These are phyloP conservation scores for Rhizopus sp. DNA, from an alignment of 371 early-diverging fungal genomes.

Conservation along the genomic window DNA sequence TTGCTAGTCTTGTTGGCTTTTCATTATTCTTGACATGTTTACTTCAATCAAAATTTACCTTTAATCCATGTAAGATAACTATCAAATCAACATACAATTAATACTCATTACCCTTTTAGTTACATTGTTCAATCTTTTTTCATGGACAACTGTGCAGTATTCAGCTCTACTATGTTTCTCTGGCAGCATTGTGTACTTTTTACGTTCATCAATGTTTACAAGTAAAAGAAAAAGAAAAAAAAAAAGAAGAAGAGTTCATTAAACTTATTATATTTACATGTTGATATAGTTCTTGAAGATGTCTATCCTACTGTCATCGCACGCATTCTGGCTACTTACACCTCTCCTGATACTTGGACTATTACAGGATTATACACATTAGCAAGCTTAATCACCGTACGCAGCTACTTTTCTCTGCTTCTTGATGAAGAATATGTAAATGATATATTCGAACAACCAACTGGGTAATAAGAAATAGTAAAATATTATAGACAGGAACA, in stretches of 20 bases:
- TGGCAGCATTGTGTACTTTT: conserved; percentile 1
- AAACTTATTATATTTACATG: not conserved
- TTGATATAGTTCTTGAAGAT: conserved; percentile 15
- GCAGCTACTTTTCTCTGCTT: conserved; percentile 18
- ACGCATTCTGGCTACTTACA: not conserved
- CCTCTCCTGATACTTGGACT: conserved; percentile 12
- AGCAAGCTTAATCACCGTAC: conserved; percentile 6
- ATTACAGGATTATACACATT: conserved; percentile 8
- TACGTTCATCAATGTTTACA: conserved; percentile 2
- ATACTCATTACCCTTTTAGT: not conserved
- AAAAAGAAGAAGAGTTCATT: not conserved
- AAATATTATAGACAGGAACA: not conserved
- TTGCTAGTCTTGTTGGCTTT: not conserved
- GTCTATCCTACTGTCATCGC: conserved; percentile 18
- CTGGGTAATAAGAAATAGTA: conserved; percentile 11
- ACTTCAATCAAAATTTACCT: conserved; percentile 10
- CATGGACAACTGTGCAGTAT: conserved; percentile 7
- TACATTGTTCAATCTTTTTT: conserved; percentile 1
- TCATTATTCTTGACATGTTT: conserved; percentile 8
- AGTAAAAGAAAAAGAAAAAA: conserved; percentile 7
- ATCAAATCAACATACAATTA: not conserved
- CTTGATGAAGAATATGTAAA: conserved; percentile 15
- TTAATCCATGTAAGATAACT: conserved; percentile 3
- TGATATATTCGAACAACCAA: conserved; percentile 9
- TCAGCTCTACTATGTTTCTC: conserved; percentile 1